Base-by-base conservation (phyloP, 2,329 filamentous ascomycete genomes). In the Botrytis sinoallii region DNA sequence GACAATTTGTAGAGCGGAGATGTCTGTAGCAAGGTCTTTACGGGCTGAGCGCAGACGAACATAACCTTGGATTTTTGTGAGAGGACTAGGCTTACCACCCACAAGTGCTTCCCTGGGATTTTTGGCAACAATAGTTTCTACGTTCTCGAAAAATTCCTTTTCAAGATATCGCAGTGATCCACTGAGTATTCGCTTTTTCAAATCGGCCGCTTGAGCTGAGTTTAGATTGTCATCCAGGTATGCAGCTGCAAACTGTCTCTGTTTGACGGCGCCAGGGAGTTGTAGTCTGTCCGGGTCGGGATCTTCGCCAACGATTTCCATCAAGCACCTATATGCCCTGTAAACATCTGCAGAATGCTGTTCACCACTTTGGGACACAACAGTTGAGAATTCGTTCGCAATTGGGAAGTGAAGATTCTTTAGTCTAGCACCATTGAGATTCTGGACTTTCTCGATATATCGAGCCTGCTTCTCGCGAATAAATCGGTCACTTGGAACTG, bases 21-120 rank as follows among this genome's bases (percentile, higher is more conserved):
- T 93, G 80, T 97, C 93, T 3, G 92, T 90, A 2, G 92, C 93
- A 61, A 98, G 88, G 80, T 97, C 94, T 83, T 95, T 97, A 74
- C 94, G 90, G 2, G 89, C 88, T 60, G 91, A 89, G 75, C 93
- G 90, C 74, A 98, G 87, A 67, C 95, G 90, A 78, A 99, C 93
- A 80, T 95, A 99, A 12, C 94, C 96, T 80, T 93, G 93, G 80
- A 98, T 92, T 84, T 97, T 97, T 85, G 93, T 97, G 77, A 95
- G 88, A 35, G 94, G 89, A 72, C 95, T 94, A 1, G 96, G 96
- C 59, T 94, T 89, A 76, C 96, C 96, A 74, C 96, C 96, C 60
- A 97, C 88, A 80, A 93, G 93, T 44, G 96, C 95, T 81, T 98
- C 95, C 72, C 92, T 90, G 3, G 95, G 94, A 81, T 96, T 93